Base-by-base conservation (phyloP, 306 rosid genomes). In the Citrullus mucosospermus region DNA sequence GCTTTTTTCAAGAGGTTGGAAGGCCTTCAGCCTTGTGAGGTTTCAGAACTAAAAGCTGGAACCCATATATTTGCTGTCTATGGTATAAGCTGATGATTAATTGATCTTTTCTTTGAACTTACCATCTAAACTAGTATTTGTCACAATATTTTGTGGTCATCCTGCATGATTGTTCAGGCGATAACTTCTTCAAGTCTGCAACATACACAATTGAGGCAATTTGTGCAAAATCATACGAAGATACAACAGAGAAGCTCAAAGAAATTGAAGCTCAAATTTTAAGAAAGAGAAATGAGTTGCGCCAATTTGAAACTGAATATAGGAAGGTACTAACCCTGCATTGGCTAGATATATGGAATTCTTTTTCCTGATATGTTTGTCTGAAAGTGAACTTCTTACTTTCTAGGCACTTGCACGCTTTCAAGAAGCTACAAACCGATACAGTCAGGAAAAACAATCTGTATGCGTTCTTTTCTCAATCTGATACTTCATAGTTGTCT, bases 11-110 rank as follows among this genome's bases (percentile, higher is more conserved):
- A 96, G 85, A 92, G 96, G 81, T 90, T 96, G 96, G 98, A 96
- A 89, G 98, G 99, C 88, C 98, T 96, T 82, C 96, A 90, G 83
- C 99, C 99, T 83, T 96, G 98, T 90, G 99, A 96, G 88, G 95
- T 96, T 78, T 90, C 93, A 4, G 98, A 91, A 84, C 87, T 96
- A 77, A 92, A 92, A 88, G 88, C 98, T 78, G 99, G 98, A 84
- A 90, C 97, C 79, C 99, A 96, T 88, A 88, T 96, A 83, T 96
- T 96, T 65, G 98, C 99, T 67, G 98, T 96, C 80, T 96, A 96
- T 78, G 99, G 99, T 96, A 85, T 85, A 91, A 77, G 80, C 78
- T 85, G 75, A 66, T 78, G 69, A 78, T 50, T 3, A 63, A 51
- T 51, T 46, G 48, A 32, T 79, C 79, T 25, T 16, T 61, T 14